Conservation (phyloP, 2,329 filamentous ascomycete species). For the Hypoxylon sp. region DNA sequence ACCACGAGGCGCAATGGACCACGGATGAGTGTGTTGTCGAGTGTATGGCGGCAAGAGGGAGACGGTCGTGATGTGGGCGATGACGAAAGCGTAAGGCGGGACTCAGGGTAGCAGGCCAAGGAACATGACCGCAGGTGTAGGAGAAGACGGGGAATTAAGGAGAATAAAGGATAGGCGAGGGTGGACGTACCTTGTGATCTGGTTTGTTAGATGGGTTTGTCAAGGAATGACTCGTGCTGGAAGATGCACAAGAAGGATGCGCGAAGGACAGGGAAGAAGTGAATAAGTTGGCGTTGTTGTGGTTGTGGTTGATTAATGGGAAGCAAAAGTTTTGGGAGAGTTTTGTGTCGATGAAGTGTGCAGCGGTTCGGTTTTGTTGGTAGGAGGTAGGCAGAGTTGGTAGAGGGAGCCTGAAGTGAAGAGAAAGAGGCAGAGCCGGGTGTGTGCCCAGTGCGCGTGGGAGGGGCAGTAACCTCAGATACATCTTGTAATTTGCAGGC, state of each 20-base stretch:
- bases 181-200: conserved; percentile 41
- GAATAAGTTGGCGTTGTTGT: conserved; percentile 45
- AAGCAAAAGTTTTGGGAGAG: conserved; percentile 46
- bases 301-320: conserved; percentile 43
- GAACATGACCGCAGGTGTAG: conserved; percentile 42
- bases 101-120: conserved; percentile 49
- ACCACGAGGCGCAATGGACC: conserved; percentile 42
- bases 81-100: conserved; percentile 51
- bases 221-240: conserved; percentile 44
- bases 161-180: conserved; percentile 17
- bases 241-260: conserved; percentile 47
- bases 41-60: conserved; percentile 35
- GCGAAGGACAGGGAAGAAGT: conserved; percentile 42
- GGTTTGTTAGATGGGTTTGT: conserved; percentile 33
- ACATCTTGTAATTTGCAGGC: conserved; percentile 19
- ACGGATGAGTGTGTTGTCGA: conserved; percentile 44
- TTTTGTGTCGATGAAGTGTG: conserved; percentile 41
- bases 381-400: conserved; percentile 31
- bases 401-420: conserved; percentile 36
- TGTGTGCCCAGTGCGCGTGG: conserved; percentile 28
- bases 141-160: conserved; percentile 15
- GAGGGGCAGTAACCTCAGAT: conserved; percentile 25
- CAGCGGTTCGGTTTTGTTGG: conserved; percentile 39
- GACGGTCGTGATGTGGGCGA: conserved; percentile 50
- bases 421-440: conserved; percentile 21